Conservation (phyloP, 768 basidiomycete species). For the Podaxis carcinomalis region DNA sequence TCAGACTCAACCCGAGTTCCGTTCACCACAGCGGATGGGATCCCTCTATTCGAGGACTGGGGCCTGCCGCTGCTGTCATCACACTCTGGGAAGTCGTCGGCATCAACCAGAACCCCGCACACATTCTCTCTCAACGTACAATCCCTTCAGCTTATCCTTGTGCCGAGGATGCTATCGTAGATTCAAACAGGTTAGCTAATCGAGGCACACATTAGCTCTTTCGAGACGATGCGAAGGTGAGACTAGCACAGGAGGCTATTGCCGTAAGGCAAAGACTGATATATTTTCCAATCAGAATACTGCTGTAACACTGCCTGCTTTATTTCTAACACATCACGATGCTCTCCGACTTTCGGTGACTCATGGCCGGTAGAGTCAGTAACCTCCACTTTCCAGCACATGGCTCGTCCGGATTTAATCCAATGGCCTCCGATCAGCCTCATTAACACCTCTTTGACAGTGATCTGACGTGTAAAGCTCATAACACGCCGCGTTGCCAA, state of each 20-base stretch:
- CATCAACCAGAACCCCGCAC: slow-evolving; percentile 34
- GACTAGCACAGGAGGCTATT: slow-evolving; percentile 39
- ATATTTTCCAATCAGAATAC: not conserved
- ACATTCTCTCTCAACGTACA: slow-evolving; percentile 30
- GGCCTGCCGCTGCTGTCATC: slow-evolving; percentile 41
- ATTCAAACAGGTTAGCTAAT: slow-evolving; percentile 48
- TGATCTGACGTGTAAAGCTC: not conserved
- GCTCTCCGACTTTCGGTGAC: slow-evolving; percentile 53
- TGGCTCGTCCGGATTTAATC: not conserved
- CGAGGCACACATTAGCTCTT: slow-evolving; percentile 64
- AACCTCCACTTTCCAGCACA: not conserved
- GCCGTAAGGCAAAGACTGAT: slow-evolving; percentile 36
- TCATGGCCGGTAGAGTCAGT: slow-evolving; percentile 41
- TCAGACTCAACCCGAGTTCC: not conserved
- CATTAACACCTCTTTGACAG: not conserved
- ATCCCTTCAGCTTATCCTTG: slow-evolving; percentile 23
- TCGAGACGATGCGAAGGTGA: slow-evolving; percentile 44
- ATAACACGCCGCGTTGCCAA: not conserved
- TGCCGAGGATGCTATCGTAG: slow-evolving; percentile 64
- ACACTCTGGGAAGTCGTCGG: slow-evolving; percentile 33
- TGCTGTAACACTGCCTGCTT: not conserved
- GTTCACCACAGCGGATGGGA: slow-evolving; percentile 19
- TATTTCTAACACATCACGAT: slow-evolving; percentile 50
- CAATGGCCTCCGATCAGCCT: not conserved
- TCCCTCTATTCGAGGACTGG: slow-evolving; percentile 42